Base-by-base conservation (phyloP, 169 alveolate genomes). In the Cyclospora cayetanensis region DNA sequence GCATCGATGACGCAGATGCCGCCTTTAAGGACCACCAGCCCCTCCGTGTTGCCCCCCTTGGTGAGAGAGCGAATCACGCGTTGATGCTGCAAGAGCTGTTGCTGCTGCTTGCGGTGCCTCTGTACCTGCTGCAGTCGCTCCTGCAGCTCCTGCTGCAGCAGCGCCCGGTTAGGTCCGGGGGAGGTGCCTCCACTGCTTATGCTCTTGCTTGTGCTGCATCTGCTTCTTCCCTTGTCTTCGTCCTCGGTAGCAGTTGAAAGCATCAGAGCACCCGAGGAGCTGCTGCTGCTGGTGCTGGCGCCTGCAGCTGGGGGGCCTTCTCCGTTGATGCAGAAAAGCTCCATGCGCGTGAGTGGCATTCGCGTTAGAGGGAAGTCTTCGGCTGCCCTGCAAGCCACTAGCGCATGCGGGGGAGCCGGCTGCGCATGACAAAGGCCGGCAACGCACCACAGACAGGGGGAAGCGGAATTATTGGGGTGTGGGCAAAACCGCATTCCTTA, bases 341-440 rank as follows among this genome's bases (percentile, higher is more conserved):
- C 86, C 86, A 76, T 76, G n/a, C 42, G 35, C 55, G 86, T 43
- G 27, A 76, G 25, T 2, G 86, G 86, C 34, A 76, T 9, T 1
- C 86, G 55, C 22, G 86, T 76, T 22, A 76, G 18, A 27, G 86
- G 86, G 25, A n/a, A 76, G 18, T 76, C 86, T 27, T 22, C 27
- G 42, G 86, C 66, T 20, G 41, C 35, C 29, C 86, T 31, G 86
- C 86, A 76, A 50, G 60, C 42, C 35, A 76, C 86, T 11, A 76
- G 63, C 34, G 60, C 60, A n/a, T 76, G 86, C 12, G 27, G 22
- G 4, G 29, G 46, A 5, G 80, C 42, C n/a, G n/a, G 52, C 80
- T 68, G 80, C 4, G 22, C 0, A 34, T 3, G n/a, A n/a, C n/a
- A n/a, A n/a, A n/a, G n/a, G n/a, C n/a, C n/a, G n/a, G n/a, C n/a